Base-by-base conservation (phyloP, 495 filamentous ascomycete genomes). In the Penicillium fimorum region DNA sequence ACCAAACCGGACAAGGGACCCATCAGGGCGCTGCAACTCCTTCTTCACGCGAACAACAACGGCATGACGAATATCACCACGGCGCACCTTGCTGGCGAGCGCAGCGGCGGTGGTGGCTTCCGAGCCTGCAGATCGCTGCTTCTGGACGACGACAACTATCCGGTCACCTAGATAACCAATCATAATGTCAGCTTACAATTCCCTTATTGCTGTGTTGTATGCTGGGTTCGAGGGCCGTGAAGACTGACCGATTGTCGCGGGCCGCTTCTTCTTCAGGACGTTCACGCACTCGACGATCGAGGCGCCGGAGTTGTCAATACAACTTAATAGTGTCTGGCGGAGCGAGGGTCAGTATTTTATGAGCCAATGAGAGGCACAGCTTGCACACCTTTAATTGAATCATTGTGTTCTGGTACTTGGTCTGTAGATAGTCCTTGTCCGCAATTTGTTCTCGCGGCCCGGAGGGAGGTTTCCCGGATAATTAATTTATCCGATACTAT, bases 261-360 rank as follows among this genome's bases (percentile, higher is more conserved):
- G 81, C 54, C 87, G 79, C 76, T 96, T 96, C 83, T 93, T 93
- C 69, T 88, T 89, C 62, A 97, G 73, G 45, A 97, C 89, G 69
- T 90, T 85, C 67, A 89, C 88, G 76, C 95, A 99, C 76, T 99
- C 95, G 76, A 97, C 95, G 62, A 99, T 76, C 56, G 95, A 92
- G 65, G 95, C 95, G 69, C 95, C 95, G 47, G 95, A 97, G 82
- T 99, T 99, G 87, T 99, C 95, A 85, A 99, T 97, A 85, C 95
- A 97, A 72, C 91, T 97, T 59, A 97, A 82, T 87, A 99, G 89
- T 74, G 92, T 90, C 95, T 99, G 70, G n/a, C 15, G 9, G 2
- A n/a, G 9, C 13, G 9, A 5, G 1, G 1, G 35, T 66, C 17
- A 59, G 55, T 57, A 57, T 13, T 32, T 27, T 30, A 1, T 2